These are phyloP conservation scores for Lactarius psammicola DNA, from an alignment of 768 basidiomycete species.

Conservation along the genomic window DNA sequence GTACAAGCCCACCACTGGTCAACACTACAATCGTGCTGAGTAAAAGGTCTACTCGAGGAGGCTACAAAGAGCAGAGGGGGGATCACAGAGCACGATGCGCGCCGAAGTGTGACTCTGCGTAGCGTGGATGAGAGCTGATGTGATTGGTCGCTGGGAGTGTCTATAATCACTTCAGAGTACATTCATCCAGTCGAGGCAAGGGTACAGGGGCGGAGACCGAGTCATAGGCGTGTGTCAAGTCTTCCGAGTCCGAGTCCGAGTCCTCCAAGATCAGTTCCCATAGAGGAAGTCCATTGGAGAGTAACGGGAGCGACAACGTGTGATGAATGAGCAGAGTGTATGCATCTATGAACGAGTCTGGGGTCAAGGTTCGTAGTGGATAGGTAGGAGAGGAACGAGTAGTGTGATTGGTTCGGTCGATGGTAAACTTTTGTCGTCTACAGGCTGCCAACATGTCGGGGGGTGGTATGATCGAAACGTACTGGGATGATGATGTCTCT, in stretches of 20 bases:
- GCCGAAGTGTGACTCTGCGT: slow-evolving; percentile 42
- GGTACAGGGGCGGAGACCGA: slow-evolving; percentile 34
- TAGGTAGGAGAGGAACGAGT: no score
- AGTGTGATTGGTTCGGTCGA: no score
- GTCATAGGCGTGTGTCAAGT: slow-evolving; percentile 37
- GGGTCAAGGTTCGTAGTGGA: no score
- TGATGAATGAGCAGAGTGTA: slow-evolving; percentile 19
- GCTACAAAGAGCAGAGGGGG: slow-evolving; percentile 59
- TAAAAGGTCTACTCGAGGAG: slow-evolving; percentile 53
- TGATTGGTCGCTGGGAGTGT: slow-evolving; percentile 54
- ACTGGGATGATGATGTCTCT: no score
- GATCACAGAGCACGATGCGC: slow-evolving; percentile 50
- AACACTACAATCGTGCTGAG: slow-evolving; percentile 53
- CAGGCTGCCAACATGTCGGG: no score
- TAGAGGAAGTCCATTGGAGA: slow-evolving; percentile 75
- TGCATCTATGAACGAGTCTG: slow-evolving; percentile 20
- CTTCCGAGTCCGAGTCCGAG: slow-evolving; percentile 32
- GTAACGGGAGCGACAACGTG: slow-evolving; percentile 50
- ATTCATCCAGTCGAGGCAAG: slow-evolving; percentile 50
- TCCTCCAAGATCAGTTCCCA: no score
- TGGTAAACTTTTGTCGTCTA: no score
- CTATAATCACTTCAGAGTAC: slow-evolving; percentile 63
- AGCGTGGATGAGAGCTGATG: slow-evolving; percentile 47
- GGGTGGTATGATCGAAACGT: no score
- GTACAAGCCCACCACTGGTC: slow-evolving; percentile 60